Conservation (phyloP, 768 basidiomycete species). For the Naganishia friedmannii region DNA sequence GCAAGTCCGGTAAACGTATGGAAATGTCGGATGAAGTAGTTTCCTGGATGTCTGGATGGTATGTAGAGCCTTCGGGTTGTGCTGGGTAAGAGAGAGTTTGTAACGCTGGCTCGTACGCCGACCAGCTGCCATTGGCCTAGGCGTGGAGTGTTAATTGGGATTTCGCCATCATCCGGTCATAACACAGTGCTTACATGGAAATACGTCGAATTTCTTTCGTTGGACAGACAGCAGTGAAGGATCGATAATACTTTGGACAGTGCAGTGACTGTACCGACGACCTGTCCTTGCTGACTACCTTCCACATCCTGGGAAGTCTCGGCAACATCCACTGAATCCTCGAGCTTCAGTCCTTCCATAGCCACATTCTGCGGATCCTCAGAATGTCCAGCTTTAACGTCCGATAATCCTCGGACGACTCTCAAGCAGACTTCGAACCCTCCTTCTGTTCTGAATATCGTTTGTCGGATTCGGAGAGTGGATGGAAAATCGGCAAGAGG, state of each 20-base stretch:
- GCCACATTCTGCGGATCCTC: neutral
- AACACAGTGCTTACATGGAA: constrained; percentile 25
- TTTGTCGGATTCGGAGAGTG: constrained; percentile 19
- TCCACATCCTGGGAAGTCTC: neutral
- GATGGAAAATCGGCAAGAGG: constrained; percentile 9
- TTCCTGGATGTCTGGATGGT: neutral
- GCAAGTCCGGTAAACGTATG: constrained; percentile 8
- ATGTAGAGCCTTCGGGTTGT: too few relatives aligned
- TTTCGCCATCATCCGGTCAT: neutral
- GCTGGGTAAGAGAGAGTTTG: neutral
- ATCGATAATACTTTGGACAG: neutral
- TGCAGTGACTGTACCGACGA: neutral
- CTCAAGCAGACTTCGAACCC: constrained; percentile 1
- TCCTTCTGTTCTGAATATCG: constrained; percentile 3
- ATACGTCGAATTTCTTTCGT: constrained; percentile 12
- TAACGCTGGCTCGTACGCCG: constrained; percentile 9
- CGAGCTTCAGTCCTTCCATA: constrained; percentile 3
- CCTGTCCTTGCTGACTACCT: neutral
- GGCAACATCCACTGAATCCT: neutral
- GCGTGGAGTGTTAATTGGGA: neutral
- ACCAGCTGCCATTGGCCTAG: neutral
- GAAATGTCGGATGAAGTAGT: constrained; percentile 15
- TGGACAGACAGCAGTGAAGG: constrained; percentile 5
- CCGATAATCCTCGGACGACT: neutral
- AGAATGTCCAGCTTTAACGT: neutral